A percentile compares a stretch with the other conserved stretches of the same genome.
phyloP scores from a whole-genome alignment of 108 stramenopile species.

The Epithemia pelagica region DNA sequence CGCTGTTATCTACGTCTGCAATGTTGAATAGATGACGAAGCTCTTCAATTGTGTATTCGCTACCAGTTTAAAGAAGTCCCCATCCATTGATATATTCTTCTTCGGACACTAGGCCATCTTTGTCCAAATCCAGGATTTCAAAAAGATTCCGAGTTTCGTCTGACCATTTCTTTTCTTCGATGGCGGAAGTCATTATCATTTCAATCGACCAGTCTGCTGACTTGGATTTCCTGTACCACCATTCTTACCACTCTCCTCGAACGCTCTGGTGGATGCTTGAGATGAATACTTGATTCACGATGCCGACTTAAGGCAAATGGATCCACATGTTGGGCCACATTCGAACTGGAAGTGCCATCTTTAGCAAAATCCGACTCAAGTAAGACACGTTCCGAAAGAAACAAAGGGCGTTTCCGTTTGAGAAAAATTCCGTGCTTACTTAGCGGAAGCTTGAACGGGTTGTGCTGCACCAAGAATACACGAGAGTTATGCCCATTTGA shows the following conservation, averaged over 20 bases:
- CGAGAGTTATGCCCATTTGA: no score
- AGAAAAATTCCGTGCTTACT: slow-evolving; percentile 37
- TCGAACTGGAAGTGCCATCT: neutral
- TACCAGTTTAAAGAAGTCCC: slow-evolving; percentile 16
- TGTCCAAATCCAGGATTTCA: slow-evolving; percentile 33
- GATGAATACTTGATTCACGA: slow-evolving; percentile 1
- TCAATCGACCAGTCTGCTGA: slow-evolving; percentile 18
- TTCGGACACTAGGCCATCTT: slow-evolving; percentile 30
- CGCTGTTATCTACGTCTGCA: slow-evolving; percentile 31
- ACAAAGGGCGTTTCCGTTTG: slow-evolving; percentile 40
- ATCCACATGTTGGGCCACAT: neutral
- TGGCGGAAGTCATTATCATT: slow-evolving; percentile 25
- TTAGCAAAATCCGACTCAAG: slow-evolving; percentile 18
- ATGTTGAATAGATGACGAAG: slow-evolving; percentile 23
- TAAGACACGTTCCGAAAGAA: slow-evolving; percentile 54
- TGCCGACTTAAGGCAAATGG: neutral
- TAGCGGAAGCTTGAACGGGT: slow-evolving; percentile 58
- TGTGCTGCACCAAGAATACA: slow-evolving; percentile 41
- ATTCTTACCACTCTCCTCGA: slow-evolving; percentile 54
- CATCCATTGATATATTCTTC: slow-evolving; percentile 38
- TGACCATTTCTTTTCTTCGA: slow-evolving; percentile 25
- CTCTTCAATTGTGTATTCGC: slow-evolving; percentile 16
- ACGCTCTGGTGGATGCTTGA: slow-evolving; percentile 17
- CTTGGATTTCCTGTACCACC: slow-evolving; percentile 5
- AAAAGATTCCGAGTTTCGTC: slow-evolving; percentile 33